A percentile compares a stretch with the other conserved stretches of the same genome.
phyloP scores from a whole-genome alignment of 2,329 filamentous ascomycete genomes.

The Chrysoporthe cubensis region DNA sequence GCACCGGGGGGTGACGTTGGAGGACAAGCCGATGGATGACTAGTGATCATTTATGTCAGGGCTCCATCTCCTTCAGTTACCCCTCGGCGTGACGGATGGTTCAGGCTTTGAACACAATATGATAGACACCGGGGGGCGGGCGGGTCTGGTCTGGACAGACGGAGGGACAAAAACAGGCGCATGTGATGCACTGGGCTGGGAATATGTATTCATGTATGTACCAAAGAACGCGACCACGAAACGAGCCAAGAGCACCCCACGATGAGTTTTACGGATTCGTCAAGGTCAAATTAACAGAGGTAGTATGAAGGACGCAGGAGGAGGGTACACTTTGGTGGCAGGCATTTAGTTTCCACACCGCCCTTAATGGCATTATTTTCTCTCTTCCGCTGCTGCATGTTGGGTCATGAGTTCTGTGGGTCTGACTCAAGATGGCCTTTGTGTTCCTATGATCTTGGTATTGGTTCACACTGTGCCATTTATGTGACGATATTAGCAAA shows the following conservation, averaged over 20 bases:
- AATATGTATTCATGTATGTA: conserved; percentile 26
- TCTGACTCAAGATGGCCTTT: background rate
- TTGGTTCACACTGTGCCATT: background rate
- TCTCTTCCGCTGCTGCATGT: background rate
- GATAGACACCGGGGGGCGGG: background rate
- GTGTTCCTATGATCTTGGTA: background rate
- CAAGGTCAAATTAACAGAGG: conserved; percentile 5
- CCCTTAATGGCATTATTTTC: background rate
- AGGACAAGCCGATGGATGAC: conserved; percentile 80
- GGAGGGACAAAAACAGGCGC: background rate
- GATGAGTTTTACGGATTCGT: conserved; percentile 20
- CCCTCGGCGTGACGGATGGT: background rate
- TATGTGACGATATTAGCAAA: background rate
- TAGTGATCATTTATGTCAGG: conserved; percentile 39
- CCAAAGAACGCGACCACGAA: conserved; percentile 29
- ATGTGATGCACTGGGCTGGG: conserved; percentile 23
- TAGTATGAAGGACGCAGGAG: background rate
- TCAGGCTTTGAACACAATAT: background rate
- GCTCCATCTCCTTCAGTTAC: background rate
- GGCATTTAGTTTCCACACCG: background rate
- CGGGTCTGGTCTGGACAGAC: background rate
- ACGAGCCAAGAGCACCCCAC: conserved; percentile 25
- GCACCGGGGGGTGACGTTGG: conserved; percentile 65
- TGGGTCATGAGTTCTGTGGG: background rate
- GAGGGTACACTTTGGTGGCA: background rate